Conservation (phyloP, 208 protist species). For the Crithidia mellificae region DNA sequence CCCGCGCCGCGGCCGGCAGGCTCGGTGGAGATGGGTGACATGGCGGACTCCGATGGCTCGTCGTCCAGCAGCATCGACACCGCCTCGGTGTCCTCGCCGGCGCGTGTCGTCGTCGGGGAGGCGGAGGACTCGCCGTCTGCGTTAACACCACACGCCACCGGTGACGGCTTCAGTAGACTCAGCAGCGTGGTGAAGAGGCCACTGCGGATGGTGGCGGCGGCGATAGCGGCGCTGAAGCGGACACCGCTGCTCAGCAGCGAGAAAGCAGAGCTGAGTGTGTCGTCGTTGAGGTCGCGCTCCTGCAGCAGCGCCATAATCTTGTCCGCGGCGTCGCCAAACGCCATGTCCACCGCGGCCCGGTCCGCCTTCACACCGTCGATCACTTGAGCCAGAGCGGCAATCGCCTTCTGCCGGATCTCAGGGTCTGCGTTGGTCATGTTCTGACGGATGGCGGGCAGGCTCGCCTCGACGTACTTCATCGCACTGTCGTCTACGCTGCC, state of each 20-base stretch:
- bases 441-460: conserved; percentile 71
- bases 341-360: conserved; percentile 41
- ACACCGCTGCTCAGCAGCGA: conserved; percentile 53
- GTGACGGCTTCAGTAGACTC: conserved; percentile 15
- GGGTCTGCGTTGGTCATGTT: conserved; percentile 67
- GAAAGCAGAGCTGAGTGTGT: conserved; percentile 46
- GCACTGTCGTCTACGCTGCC: conserved; percentile 48
- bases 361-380: conserved; percentile 51
- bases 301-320: conserved; percentile 46
- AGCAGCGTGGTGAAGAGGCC: conserved; percentile 43
- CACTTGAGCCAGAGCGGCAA: conserved; percentile 57
- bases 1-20: conserved; percentile 10
- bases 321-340: conserved; percentile 55
- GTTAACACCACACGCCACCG: neutral
- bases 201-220: conserved; percentile 39
- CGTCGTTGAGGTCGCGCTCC: conserved; percentile 42
- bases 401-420: conserved; percentile 70
- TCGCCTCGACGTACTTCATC: conserved; percentile 55
- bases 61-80: conserved; percentile 15
- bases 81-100: neutral
- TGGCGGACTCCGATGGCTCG: conserved; percentile 9
- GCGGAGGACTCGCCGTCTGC: neutral
- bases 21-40: conserved; percentile 11
- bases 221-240: conserved; percentile 44
- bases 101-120: neutral